phyloP scores from a whole-genome alignment of 768 basidiomycete species.

The Collybia nuda region DNA sequence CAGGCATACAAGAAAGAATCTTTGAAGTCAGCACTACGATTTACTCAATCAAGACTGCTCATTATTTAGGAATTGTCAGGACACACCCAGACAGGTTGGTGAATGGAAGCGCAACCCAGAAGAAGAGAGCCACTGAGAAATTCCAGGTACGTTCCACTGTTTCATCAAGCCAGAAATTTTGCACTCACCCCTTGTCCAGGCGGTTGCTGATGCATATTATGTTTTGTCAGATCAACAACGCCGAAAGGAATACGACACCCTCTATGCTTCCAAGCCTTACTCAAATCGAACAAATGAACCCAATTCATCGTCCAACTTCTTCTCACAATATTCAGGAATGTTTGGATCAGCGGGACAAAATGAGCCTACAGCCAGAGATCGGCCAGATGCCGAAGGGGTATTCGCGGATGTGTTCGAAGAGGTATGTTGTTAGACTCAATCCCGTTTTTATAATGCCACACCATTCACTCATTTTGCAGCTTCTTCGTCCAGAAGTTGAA shows the following conservation, averaged over 20 bases:
- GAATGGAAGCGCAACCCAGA: constrained; percentile 71
- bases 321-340: constrained; percentile 71
- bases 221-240: constrained; percentile 80
- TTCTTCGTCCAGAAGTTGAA: constrained; percentile 81
- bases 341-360: constrained; percentile 51
- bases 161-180: neutral
- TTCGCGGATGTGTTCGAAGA: constrained; percentile 94
- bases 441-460: neutral
- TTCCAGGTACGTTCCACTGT: constrained; percentile 62
- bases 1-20: constrained; percentile 83
- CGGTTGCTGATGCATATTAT: constrained; percentile 93
- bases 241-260: constrained; percentile 68
- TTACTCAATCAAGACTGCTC: neutral
- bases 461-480: constrained; percentile 30
- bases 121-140: constrained; percentile 72
- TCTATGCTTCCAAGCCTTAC: constrained; percentile 56
- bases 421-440: constrained; percentile 38
- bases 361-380: constrained; percentile 28
- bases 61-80: constrained; percentile 37
- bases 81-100: constrained; percentile 87
- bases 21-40: constrained; percentile 43
- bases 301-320: constrained; percentile 70
- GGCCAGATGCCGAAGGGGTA: constrained; percentile 77
- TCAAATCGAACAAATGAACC: constrained; percentile 62
- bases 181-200: constrained; percentile 35